Evolutionary conservation across 495 filamentous ascomycete species (phyloP).

Genomic region (Hypoxylon fragiforme): DNA sequence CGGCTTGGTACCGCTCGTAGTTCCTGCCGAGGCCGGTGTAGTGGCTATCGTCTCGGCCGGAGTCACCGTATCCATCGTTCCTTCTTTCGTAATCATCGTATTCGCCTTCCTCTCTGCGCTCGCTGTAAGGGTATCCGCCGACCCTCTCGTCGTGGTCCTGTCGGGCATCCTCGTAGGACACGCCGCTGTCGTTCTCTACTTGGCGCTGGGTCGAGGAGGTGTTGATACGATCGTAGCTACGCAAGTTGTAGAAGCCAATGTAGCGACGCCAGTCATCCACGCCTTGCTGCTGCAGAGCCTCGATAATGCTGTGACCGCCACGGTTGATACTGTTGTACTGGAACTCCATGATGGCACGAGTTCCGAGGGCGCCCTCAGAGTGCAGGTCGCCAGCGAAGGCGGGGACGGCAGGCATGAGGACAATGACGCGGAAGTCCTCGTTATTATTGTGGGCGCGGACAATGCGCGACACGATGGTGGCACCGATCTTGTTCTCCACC

Average conservation of each 20-base stretch:
- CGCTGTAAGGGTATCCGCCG: conserved; percentile 34
- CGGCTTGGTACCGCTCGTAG: conserved; percentile 67
- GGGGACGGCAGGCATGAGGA: conserved; percentile 86
- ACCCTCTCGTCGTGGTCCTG: conserved; percentile 64
- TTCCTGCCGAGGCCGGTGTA: conserved; percentile 2
- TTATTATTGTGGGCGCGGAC: conserved; percentile 70
- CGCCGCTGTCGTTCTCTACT: conserved; percentile 68
- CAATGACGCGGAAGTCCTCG: conserved; percentile 80
- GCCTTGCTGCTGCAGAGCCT: conserved; percentile 70
- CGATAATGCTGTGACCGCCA: conserved; percentile 86
- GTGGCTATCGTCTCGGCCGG: conserved; percentile 23
- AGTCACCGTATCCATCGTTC: conserved; percentile 9
- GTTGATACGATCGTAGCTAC: conserved; percentile 93
- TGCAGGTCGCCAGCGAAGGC: conserved; percentile 88
- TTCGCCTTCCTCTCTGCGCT: conserved; percentile 14
- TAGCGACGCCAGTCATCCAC: conserved; percentile 71
- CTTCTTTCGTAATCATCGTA: too few species aligned
- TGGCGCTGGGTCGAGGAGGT: conserved; percentile 62
- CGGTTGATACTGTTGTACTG: conserved; percentile 87
- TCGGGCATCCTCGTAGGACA: conserved; percentile 72
- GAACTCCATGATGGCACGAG: conserved; percentile 95
- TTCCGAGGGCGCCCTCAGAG: conserved; percentile 77
- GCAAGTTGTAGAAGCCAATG: conserved; percentile 93
- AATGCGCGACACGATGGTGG: conserved; percentile 86
- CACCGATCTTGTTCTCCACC: conserved; percentile 84